Percentiles rank a stretch among this genome's conserved stretches.
These are phyloP conservation scores for Fusarium domesticum DNA, from an alignment of 2,329 filamentous ascomycete genomes.

Conservation along the genomic window DNA sequence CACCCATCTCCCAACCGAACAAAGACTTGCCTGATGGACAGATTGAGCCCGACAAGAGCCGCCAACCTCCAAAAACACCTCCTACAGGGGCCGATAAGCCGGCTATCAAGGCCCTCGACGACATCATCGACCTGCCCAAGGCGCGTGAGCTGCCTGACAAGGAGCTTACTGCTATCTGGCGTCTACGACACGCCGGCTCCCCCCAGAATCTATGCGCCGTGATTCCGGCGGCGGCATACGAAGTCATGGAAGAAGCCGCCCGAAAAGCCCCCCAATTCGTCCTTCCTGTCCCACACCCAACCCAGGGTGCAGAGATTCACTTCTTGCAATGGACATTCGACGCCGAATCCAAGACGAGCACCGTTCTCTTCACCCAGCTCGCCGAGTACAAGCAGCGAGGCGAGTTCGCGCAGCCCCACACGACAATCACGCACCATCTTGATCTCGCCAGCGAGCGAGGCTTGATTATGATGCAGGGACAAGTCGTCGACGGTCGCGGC, in stretches of 20 bases:
- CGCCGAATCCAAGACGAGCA: conserved; percentile 57
- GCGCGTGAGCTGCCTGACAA: conserved; percentile 67
- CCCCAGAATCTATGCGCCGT: conserved; percentile 77
- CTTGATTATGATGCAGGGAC: conserved; percentile 82
- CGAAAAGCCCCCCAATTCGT: conserved; percentile 82
- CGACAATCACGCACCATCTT: conserved; percentile 86
- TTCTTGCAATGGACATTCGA: conserved; percentile 97
- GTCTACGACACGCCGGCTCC: conserved; percentile 74
- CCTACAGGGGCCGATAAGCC: conserved; percentile 26
- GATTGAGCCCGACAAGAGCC: conserved; percentile 11
- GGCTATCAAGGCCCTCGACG: conserved; percentile 46
- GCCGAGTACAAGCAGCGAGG: conserved; percentile 90
- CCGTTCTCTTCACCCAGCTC: conserved; percentile 89
- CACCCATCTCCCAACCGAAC: conserved; percentile 38
- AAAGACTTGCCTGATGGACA: conserved; percentile 31
- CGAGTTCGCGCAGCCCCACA: conserved; percentile 88
- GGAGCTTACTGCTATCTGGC: conserved; percentile 88
- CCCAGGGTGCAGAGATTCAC: conserved; percentile 81
- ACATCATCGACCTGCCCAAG: conserved; percentile 75
- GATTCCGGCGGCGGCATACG: conserved; percentile 72
- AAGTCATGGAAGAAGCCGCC: conserved; percentile 67
- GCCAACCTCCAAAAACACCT: conserved; percentile 10
- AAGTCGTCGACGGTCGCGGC: conserved; percentile 71
- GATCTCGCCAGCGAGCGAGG: conserved; percentile 74
- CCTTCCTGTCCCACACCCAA: conserved; percentile 72